These are phyloP conservation scores for Apostasia ramifera DNA, from an alignment of 106 monocot species.

Conservation along the genomic window DNA sequence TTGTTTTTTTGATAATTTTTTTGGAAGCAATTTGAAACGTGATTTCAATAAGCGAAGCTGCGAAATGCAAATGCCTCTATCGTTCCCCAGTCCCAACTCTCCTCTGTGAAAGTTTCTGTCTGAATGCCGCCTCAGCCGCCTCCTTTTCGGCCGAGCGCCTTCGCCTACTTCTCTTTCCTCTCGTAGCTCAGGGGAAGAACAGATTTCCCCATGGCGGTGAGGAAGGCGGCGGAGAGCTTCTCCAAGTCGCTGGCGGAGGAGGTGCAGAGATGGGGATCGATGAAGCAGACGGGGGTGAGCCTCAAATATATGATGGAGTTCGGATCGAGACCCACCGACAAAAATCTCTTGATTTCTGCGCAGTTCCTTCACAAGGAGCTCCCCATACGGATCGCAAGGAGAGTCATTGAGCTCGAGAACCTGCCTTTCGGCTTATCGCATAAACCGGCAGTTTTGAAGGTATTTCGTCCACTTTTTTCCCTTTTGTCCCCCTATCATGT, in stretches of 20 bases:
- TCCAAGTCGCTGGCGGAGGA: conserved; percentile 48
- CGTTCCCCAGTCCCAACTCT: too few species aligned
- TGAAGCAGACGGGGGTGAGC: conserved; percentile 85
- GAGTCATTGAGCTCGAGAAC: conserved; percentile 67
- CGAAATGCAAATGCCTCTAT: too few species aligned
- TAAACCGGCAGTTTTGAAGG: conserved; percentile 82
- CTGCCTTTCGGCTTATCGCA: conserved; percentile 74
- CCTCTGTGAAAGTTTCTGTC: too few species aligned
- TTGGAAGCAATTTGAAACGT: too few species aligned
- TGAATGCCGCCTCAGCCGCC: too few species aligned
- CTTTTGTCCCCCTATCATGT: too few species aligned
- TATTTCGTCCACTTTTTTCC: neutral
- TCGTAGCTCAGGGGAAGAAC: neutral
- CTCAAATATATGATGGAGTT: conserved; percentile 97
- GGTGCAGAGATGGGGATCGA: conserved; percentile 67
- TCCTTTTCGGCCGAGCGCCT: neutral
- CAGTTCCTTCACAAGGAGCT: conserved; percentile 94
- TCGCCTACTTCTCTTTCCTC: neutral
- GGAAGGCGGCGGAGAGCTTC: conserved; percentile 46
- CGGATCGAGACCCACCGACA: conserved; percentile 51
- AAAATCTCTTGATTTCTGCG: conserved; percentile 54
- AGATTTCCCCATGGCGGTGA: conserved; percentile 28
- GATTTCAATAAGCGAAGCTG: too few species aligned
- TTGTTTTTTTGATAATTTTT: too few species aligned
- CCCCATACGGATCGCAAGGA: conserved; percentile 71